phyloP scores from a whole-genome alignment of 1,284 basidiomycete species.

The Ustilago loliicola region DNA sequence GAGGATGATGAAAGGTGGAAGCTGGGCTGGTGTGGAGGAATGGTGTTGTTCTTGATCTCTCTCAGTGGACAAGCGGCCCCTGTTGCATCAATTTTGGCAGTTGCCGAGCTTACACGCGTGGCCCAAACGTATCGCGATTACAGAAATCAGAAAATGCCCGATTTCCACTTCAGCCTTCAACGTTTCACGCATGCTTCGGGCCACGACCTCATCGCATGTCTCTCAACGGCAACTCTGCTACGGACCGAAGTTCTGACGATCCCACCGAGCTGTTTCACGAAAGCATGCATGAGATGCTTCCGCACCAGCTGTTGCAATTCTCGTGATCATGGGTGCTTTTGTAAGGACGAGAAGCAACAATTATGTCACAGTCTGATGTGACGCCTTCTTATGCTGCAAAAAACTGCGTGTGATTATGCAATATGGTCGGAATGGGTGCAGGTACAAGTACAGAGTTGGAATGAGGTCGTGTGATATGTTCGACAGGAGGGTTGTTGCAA shows the following conservation, averaged over 20 bases:
- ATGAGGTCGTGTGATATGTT: background rate
- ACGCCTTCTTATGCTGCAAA: background rate
- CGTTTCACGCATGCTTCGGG: background rate
- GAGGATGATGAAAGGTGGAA: background rate
- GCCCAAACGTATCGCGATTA: slow-evolving; percentile 5
- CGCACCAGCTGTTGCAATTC: too few relatives aligned
- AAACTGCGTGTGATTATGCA: background rate
- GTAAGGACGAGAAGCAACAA: background rate
- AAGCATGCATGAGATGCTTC: too few relatives aligned
- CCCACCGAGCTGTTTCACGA: too few relatives aligned
- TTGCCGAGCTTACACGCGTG: slow-evolving; percentile 6
- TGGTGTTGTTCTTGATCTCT: slow-evolving; percentile 8
- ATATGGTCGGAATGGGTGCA: background rate
- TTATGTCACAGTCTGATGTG: background rate
- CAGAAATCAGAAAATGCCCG: background rate
- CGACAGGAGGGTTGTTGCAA: too few relatives aligned
- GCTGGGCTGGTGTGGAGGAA: slow-evolving; percentile 2
- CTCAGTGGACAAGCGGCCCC: background rate
- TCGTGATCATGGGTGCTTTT: background rate
- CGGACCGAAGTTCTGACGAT: too few relatives aligned
- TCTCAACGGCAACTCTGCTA: background rate
- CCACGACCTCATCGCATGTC: background rate
- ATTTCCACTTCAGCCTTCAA: background rate
- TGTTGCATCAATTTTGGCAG: background rate
- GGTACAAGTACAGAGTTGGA: slow-evolving; percentile 5